Conservation (phyloP, 352 stramenopile genomes). For the Aphanomyces astaci region DNA sequence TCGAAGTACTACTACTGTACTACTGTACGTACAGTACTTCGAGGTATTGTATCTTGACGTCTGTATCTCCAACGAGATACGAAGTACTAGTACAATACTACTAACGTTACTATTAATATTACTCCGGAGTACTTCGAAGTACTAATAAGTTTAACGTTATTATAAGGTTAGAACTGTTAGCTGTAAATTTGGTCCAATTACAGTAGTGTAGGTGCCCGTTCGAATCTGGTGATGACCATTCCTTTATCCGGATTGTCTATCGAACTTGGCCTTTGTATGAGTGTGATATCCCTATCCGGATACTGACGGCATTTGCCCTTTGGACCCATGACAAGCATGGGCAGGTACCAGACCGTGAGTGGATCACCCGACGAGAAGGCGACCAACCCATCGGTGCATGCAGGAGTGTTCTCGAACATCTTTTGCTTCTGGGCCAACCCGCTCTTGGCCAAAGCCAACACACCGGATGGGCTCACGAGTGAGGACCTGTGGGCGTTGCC, state of each 20-base stretch:
- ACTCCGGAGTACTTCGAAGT: no score
- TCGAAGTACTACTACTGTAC: no score
- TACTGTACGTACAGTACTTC: no score
- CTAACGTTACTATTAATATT: no score
- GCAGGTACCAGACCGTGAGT: background rate
- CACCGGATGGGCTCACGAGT: background rate
- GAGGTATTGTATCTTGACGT: no score
- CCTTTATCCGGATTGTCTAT: background rate
- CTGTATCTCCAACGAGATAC: no score
- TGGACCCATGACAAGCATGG: background rate
- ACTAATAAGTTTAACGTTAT: no score
- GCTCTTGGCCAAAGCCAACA: conserved; percentile 6
- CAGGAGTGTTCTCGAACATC: conserved; percentile 4
- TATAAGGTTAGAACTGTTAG: background rate
- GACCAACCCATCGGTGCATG: background rate
- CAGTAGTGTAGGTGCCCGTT: no score
- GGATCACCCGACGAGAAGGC: background rate
- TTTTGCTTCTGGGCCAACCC: conserved; percentile 20
- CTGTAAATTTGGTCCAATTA: background rate
- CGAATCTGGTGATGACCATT: background rate
- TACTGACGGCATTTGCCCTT: background rate
- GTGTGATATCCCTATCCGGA: background rate
- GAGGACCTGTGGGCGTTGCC: conserved; percentile 13
- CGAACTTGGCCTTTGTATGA: background rate
- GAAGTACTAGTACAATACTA: no score